These are phyloP conservation scores for Phytophthora pistaciae DNA, from an alignment of 352 stramenopile genomes.

Conservation along the genomic window DNA sequence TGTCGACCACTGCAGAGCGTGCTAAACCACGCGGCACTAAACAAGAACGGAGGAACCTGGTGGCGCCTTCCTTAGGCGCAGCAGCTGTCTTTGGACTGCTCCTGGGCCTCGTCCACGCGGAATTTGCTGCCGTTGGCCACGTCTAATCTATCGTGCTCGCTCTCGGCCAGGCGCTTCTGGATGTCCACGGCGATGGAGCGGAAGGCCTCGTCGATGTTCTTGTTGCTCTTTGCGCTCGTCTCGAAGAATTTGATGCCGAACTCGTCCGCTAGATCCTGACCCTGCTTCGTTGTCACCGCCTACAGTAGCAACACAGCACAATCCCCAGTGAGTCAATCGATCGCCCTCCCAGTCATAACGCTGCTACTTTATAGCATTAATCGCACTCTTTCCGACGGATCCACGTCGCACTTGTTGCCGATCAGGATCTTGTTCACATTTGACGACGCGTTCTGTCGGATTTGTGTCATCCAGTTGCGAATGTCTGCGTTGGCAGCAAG, in stretches of 20 bases:
- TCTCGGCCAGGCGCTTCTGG: slow-evolving; percentile 88
- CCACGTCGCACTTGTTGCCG: slow-evolving; percentile 99
- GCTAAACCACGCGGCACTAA: slow-evolving; percentile 11
- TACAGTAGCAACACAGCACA: slow-evolving; percentile 34
- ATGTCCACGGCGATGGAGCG: slow-evolving; percentile 90
- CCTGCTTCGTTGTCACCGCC: slow-evolving; percentile 94
- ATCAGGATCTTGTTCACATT: slow-evolving; percentile 99
- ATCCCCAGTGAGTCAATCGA: background rate
- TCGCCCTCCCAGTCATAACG: background rate
- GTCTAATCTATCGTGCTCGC: slow-evolving; percentile 91
- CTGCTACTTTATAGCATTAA: background rate
- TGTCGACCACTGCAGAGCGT: slow-evolving; percentile 8
- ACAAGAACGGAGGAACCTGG: slow-evolving; percentile 17
- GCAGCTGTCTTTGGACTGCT: slow-evolving; percentile 83
- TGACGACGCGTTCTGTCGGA: slow-evolving; percentile 98
- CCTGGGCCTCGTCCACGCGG: slow-evolving; percentile 83
- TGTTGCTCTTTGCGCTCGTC: slow-evolving; percentile 94
- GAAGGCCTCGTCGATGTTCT: slow-evolving; percentile 93
- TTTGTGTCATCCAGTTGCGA: slow-evolving; percentile 93
- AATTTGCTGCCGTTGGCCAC: slow-evolving; percentile 89
- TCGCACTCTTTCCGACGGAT: slow-evolving; percentile 94
- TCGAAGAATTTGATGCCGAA: slow-evolving; percentile 97
- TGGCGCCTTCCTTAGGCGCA: slow-evolving; percentile 54
- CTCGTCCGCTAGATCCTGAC: slow-evolving; percentile 92
- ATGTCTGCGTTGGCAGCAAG: slow-evolving; percentile 60